Base-by-base conservation (phyloP, 2,329 filamentous ascomycete genomes). In the Talaromyces sp. region DNA sequence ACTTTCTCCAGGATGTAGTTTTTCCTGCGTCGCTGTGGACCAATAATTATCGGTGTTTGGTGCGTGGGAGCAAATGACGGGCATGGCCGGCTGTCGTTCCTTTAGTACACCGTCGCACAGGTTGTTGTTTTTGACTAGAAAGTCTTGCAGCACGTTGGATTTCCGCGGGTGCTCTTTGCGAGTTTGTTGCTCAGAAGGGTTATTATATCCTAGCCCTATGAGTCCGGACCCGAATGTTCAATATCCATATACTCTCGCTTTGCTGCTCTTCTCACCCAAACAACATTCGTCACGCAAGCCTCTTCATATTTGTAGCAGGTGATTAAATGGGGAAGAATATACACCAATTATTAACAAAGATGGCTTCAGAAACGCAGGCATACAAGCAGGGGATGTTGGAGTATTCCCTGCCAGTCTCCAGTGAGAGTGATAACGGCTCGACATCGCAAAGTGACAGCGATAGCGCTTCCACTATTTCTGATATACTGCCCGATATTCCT, bases 401-500 rank as follows among this genome's bases (percentile, higher is more conserved):
- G 11, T 56, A 36, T 36, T 56, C 53, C 11, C 53, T 56, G 31
- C 53, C 53, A 4, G 53, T 56, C 31, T 36, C 53, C 7, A 59
- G 56, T 59, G 56, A 59, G n/a, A 59, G 31, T 45, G 56, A 59
- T n/a, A 59, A 19, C 38, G 22, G 49, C 4, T 61, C 38, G 7
- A 51, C 47, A 31, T 49, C 1, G 34, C 40, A 62, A 17, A 56
- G 31, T 56, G 67, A 62, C 43, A 61, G 36, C 34, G 53, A 47
- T 38, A 56, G 11, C 43, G 25, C n/a, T 43, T 65, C 66, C 10
- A 40, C 17, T 19, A 13, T 58, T 66, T 68, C 15, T 53, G 58
- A 31, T 25, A 59, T 17, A 29, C 15, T 67, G 25, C 61, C 61
- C 2, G 75, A 81, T 53, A 88, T 92, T 66, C 85, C 91, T 25